Base-by-base conservation (phyloP, 2,329 filamentous ascomycete species). In the Diplodia intermedia region DNA sequence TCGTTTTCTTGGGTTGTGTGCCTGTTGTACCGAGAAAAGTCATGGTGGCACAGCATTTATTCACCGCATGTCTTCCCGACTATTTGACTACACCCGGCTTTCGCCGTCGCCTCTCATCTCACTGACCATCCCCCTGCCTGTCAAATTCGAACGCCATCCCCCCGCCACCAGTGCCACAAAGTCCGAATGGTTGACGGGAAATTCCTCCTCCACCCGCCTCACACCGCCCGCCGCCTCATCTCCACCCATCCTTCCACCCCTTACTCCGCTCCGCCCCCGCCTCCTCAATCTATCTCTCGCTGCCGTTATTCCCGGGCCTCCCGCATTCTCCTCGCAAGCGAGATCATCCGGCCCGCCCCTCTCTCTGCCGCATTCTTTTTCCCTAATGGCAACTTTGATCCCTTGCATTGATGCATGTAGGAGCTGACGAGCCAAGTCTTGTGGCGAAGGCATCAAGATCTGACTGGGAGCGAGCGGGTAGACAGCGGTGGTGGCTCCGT, bases 41-140 rank as follows among this genome's bases (percentile, higher is more conserved):
- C 43, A 47, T 3, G 12, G 43, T 47, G n/a, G 4, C n/a, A 47
- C 43, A n/a, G n/a, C 43, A n/a, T 47, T 18, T 11, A 47, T 47
- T n/a, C 43, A 47, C 43, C 43, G 43, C 43, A 47, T 47, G 43
- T 47, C 43, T 47, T 20, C 43, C 20, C 43, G 43, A 47, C 43
- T n/a, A 26, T 47, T 47, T 9, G 43, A n/a, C 18, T 47, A 18
- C 40, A 8, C 31, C 18, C 55, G 18, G 33, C 55, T 15, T 40
- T 57, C 29, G 14, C 40, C 38, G 18, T 43, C 20, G 31, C 20
- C 36, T 18, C 57, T 20, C 23, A 14, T 26, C 5, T n/a, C 43
- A 18, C 43, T 9, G 20, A 3, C 40, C 40, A 43, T 43, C 3
- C 40, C 40, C 40, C 40, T 47, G 40, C 18, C 18, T 47, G 40